A percentile compares a stretch with the other conserved stretches of the same genome.
Conservation (phyloP, 192 early-diverging fungal genomes). For the Geosiphon pyriformis region DNA sequence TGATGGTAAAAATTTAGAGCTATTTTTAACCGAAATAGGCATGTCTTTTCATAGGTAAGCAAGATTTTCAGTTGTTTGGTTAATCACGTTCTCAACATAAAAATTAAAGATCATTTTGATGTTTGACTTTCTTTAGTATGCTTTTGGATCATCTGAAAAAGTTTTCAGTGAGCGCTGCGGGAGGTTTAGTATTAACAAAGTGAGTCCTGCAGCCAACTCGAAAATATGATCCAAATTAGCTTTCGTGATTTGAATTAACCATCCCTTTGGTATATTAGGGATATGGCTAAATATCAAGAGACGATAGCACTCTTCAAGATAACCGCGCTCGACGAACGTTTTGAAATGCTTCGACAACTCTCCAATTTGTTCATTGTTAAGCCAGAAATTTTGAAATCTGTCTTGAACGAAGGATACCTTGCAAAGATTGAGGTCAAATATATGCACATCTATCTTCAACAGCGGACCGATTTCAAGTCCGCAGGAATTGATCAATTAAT, state of each 20-base stretch:
- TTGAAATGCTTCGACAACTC: conserved; percentile 85
- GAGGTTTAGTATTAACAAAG: conserved; percentile 84
- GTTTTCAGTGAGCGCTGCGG: conserved; percentile 76
- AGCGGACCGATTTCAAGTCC: conserved; percentile 79
- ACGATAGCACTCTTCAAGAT: conserved; percentile 70
- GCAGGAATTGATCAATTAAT: conserved; percentile 54
- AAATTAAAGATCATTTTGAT: background rate
- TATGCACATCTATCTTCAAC: conserved; percentile 82
- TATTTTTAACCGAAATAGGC: conserved; percentile 77
- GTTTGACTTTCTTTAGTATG: conserved; percentile 46
- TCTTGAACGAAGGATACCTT: conserved; percentile 82
- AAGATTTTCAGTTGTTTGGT: no score
- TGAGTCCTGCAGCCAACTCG: conserved; percentile 34
- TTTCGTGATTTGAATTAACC: background rate
- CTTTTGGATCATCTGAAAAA: conserved; percentile 92
- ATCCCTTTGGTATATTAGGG: conserved; percentile 44
- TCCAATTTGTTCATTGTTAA: conserved; percentile 91
- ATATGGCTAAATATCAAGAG: conserved; percentile 93
- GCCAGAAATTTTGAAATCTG: conserved; percentile 81
- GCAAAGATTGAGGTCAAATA: conserved; percentile 71
- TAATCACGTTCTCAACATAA: no score
- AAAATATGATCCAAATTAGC: background rate
- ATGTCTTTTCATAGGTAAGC: conserved; percentile 70
- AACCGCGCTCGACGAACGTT: conserved; percentile 70
- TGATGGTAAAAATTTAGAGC: conserved; percentile 71